phyloP scores from a whole-genome alignment of 202 grass and related monocot species.

The Eragrostis tef region DNA sequence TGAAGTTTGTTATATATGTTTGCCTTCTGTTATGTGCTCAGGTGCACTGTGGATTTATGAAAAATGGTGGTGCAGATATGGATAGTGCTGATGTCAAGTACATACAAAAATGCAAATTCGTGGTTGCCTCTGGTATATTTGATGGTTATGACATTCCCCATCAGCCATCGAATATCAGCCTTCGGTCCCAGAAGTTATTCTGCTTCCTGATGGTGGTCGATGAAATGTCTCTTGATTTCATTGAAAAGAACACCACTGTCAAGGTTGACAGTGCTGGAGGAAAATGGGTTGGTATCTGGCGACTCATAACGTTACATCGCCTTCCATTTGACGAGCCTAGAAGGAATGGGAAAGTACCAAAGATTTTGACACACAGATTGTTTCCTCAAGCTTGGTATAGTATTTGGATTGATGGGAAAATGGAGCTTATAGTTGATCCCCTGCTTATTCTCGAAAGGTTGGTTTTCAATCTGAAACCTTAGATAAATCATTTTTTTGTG shows the following conservation, averaged over 20 bases:
- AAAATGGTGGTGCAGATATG: constrained; percentile 88
- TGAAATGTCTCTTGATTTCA: constrained; percentile 90
- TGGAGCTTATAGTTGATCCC: constrained; percentile 97
- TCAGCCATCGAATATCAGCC: constrained; percentile 88
- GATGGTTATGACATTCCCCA: constrained; percentile 95
- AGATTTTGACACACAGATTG: constrained; percentile 89
- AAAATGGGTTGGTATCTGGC: constrained; percentile 97
- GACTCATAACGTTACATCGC: constrained; percentile 65
- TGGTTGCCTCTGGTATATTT: constrained; percentile 99
- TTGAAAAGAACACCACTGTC: constrained; percentile 76
- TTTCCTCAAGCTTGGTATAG: constrained; percentile 96
- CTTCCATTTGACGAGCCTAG: constrained; percentile 95
- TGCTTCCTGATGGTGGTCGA: constrained; percentile 99
- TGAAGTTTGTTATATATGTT: constrained; percentile 9
- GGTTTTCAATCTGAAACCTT: constrained; percentile 9
- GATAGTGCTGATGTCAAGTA: constrained; percentile 73
- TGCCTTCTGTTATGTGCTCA: constrained; percentile 48
- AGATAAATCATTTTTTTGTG: not conserved
- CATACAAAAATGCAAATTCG: constrained; percentile 81
- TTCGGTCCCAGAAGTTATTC: constrained; percentile 82
- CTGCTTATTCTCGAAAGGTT: constrained; percentile 97
- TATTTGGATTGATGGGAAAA: constrained; percentile 99
- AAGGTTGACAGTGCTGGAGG: constrained; percentile 69
- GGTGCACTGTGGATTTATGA: constrained; percentile 96
- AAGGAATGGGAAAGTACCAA: constrained; percentile 97